Evolutionary conservation across 768 basidiomycete genomes (phyloP), one percentile per base, ranked within the genome.

Genomic region (Rubroboletus satanas): DNA sequence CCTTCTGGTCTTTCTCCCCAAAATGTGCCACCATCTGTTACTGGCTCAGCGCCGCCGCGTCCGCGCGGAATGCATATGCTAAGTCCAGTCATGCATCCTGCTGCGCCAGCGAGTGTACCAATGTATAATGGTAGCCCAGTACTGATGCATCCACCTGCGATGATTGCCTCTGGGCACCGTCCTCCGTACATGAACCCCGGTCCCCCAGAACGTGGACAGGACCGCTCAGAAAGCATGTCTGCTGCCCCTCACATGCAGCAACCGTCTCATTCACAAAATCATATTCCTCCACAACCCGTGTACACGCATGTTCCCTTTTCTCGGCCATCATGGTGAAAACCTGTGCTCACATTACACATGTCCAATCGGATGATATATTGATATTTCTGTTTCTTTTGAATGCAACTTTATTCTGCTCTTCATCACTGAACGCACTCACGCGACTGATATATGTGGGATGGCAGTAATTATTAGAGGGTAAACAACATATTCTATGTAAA

Each of bases 71-170:
- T 87, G 71, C 70, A 80, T 14, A 71, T 87, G 68, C 80, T 90
- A 71, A 90, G 87, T 66, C 89, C 89, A n/a, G 80, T 79, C n/a
- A 77, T 88, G 73, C 71, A 80, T 33, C 80, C 80, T 66, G 78
- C 82, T n/a, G 73, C 74, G 23, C 71, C 78, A 49, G 64, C 62
- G 7, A 72, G 65, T 45, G 55, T 69, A 46, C 66, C 77, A 15
- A 83, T 89, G 80, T 90, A 88, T 67, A 78, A 76, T 6, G 72
- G 78, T 36, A 89, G 87, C 64, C 88, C 88, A 11, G 82, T 84
- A 17, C 67, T 90, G 67, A 80, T 90, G 75, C 87, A 74, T 47
- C 65, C 75, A 7, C 76, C 75, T 32, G 74, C 76, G 49, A 75
- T 79, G 67, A 69, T 72, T 44, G 33, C 66, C 23, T n/a, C 70